Evolutionary conservation across 805 yeast genomes (phyloP), one percentile per base, ranked within the genome.

Genomic region (Yamadazyma takamatsuzukensis): DNA sequence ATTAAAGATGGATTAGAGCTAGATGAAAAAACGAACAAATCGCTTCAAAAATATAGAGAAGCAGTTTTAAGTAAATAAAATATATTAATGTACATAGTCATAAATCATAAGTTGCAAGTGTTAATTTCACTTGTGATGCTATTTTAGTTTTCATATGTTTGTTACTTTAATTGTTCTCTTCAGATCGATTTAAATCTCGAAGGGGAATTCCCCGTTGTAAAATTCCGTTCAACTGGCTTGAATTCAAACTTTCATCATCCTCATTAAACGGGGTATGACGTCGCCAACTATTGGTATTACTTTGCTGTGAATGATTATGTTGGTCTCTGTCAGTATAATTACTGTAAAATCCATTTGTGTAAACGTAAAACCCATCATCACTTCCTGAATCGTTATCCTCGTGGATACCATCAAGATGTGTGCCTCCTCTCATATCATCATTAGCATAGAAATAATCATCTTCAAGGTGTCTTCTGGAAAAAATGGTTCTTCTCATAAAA

Each of bases 401-500:
- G 15, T 12, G 18, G 9, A 29, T 30, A n/a, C n/a, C n/a, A 7
- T 25, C 28, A 18, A 33, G 29, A 26, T 53, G 53, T 10, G 49
- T 44, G 25, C 53, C 41, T 32, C 47, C 45, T 36, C 61, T 46
- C 65, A 60, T 59, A 31, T 60, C 66, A 34, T 61, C 64, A 36
- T 54, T 56, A 11, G 46, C 52, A 36, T 54, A 49, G n/a, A 37
- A 41, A 24, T 44, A 46, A 13, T 43, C 52, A 17, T 58, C 64
- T 18, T 62, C 62, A 32, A 64, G 51, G 36, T 60, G 60, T 48
- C 60, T 51, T 46, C 80, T 51, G 13, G 80, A 70, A 15, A 73
- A 68, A 4, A 78, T 73, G 0, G 83, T 71, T 44, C 96, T 65
- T 49, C 89, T 76, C 65, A 82, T 70, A 33, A 84, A 69, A 53